Conservation (phyloP, 129 eudicot genomes). For the Rutidosis leptorrhynchoides region DNA sequence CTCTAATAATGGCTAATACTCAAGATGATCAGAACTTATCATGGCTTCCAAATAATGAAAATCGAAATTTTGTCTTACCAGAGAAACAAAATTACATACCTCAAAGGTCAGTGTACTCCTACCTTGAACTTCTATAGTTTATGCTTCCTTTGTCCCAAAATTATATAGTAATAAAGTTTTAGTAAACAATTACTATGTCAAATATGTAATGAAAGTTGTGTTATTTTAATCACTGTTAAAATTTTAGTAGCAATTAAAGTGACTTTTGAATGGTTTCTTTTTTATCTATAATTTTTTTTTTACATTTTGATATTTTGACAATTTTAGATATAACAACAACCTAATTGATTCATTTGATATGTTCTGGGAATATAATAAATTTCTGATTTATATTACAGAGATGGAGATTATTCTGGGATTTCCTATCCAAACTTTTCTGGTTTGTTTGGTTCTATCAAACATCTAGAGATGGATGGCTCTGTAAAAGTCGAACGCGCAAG, state of each 20-base stretch:
- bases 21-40: conserved; percentile 51
- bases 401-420: conserved; percentile 51
- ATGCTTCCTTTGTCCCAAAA: neutral
- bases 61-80: conserved; percentile 47
- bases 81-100: conserved; percentile 48
- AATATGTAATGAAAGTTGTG: neutral
- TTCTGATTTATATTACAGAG: conserved; percentile 40
- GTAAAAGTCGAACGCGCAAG: conserved; percentile 43
- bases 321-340: neutral
- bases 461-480: conserved; percentile 45
- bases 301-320: neutral
- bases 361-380: conserved; percentile 7
- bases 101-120: conserved; percentile 48
- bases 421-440: conserved; percentile 47
- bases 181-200: neutral
- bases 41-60: conserved; percentile 64
- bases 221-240: neutral
- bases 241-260: neutral
- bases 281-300: neutral
- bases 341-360: neutral
- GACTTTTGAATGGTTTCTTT: neutral
- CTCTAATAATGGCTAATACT: conserved; percentile 47
- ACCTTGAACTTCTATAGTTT: neutral
- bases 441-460: conserved; percentile 43
- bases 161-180: neutral